Evolutionary conservation across 1,284 basidiomycete genomes (phyloP).

Genomic region (Ganoderma lucidum): DNA sequence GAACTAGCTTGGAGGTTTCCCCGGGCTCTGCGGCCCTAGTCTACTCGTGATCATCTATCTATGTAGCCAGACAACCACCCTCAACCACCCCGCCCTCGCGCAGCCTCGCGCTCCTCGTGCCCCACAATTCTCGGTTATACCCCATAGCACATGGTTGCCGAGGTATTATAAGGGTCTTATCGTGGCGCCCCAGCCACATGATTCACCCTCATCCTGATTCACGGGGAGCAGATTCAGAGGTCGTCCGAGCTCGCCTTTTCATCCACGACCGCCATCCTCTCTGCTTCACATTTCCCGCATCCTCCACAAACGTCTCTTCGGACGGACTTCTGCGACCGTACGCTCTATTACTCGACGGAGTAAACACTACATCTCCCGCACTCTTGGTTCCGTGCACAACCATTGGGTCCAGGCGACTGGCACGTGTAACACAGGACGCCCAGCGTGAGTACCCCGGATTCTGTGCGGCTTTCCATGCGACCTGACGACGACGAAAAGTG

Average conservation of each 20-base stretch:
- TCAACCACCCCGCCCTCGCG: no score
- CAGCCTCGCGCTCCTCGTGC: no score
- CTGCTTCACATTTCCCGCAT: background rate
- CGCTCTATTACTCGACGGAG: conserved; percentile 8
- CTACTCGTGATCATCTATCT: background rate
- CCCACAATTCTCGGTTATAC: no score
- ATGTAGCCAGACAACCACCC: no score
- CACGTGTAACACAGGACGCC: conserved; percentile 26
- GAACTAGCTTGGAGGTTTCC: no score
- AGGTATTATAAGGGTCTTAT: background rate
- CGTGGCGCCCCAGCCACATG: conserved; percentile 17
- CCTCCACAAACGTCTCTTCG: background rate
- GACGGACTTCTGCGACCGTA: conserved; percentile 7
- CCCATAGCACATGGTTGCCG: background rate
- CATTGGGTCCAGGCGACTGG: conserved; percentile 21
- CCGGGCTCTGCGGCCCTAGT: no score
- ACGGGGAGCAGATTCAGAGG: no score
- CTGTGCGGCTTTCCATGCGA: conserved; percentile 3
- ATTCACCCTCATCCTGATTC: background rate
- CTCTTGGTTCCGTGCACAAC: conserved; percentile 12
- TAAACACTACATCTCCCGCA: conserved; percentile 5
- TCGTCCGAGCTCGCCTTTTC: conserved; percentile 1
- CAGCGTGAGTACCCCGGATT: conserved; percentile 27
- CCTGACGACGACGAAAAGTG: conserved; percentile 6
- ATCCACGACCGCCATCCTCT: conserved; percentile 9